A percentile compares a stretch with the other conserved stretches of the same genome.
These are phyloP conservation scores for Nicotiana undulata DNA, from an alignment of 257 asterid species.

Conservation along the genomic window DNA sequence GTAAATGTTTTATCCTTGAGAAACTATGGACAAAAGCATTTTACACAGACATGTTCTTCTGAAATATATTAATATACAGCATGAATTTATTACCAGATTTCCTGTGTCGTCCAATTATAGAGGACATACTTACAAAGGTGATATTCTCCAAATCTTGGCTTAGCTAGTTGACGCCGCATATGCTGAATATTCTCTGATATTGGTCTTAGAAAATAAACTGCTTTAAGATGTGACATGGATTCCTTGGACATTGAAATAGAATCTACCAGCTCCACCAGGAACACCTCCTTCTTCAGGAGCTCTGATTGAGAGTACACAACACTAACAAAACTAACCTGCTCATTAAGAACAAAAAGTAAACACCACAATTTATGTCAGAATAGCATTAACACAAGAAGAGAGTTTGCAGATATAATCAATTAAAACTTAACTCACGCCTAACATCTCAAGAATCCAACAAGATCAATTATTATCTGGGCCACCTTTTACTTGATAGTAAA, in stretches of 20 bases:
- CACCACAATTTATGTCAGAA: neutral
- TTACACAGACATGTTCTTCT: neutral
- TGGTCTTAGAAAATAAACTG: constrained; percentile 92
- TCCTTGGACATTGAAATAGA: constrained; percentile 92
- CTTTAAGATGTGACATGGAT: constrained; percentile 96
- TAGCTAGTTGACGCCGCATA: constrained; percentile 74
- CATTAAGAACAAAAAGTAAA: neutral
- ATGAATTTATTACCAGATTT: neutral
- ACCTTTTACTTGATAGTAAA: neutral
- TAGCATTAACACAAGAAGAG: neutral
- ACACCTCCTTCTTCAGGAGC: constrained; percentile 95
- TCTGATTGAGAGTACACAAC: constrained; percentile 92
- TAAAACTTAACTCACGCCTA: neutral
- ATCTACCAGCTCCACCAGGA: constrained; percentile 85
- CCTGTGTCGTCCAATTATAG: neutral
- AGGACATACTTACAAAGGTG: constrained; percentile 70
- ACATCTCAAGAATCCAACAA: neutral
- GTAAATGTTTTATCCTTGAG: neutral
- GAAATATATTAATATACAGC: neutral
- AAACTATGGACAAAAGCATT: neutral
- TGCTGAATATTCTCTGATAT: constrained; percentile 75
- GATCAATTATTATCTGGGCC: neutral
- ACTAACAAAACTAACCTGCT: constrained; percentile 90
- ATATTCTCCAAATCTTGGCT: constrained; percentile 96
- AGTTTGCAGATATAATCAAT: neutral